Evolutionary conservation across 805 yeast genomes (phyloP), one percentile per base, ranked within the genome.

Genomic region (Torulaspora quercuum): DNA sequence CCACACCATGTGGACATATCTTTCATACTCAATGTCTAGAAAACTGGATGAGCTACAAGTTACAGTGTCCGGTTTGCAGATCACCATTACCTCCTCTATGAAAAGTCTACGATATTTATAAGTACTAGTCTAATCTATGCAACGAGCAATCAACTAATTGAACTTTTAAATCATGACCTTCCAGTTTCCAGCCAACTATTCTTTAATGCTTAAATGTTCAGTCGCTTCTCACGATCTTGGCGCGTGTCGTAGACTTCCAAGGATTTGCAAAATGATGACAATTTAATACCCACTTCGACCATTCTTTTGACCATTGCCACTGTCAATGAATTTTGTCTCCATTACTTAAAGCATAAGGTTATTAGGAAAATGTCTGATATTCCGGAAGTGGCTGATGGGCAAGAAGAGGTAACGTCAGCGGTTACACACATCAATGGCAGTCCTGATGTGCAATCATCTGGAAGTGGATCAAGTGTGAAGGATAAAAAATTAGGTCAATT

Each of bases 1-100:
- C 87, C 3, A 86, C 97, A 0, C 97, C 97, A 2, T 89, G 97
- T 60, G 70, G 78, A 26, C 97, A 89, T 58, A 77, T 87, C 7
- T 90, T 88, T 73, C 97, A 89, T 55, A 73, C 86, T 2, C 79
- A 75, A n/a, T 89, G 97, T 63, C 65, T 90, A 45, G 94, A 85
- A 55, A 77, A 74, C 44, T 90, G 97, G 97, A 87, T 90, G 96
- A 76, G 80, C 57, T 83, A 86, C 57, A 85, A 88, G 52, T 63
- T 90, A 33, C 95, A 88, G 53, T 90, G 97, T 63, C 97, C 97
- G 1, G 89, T 88, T 5, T 90, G 97, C 62, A 73, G 97, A 52
- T 76, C 77, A 38, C 74, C 86, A 14, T 64, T 90, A 25, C 97
- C 97, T 2, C 95, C 96, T 1, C 65, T 83, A 35, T 86, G 61